Percentiles rank a stretch among this genome's conserved stretches.
Conservation (phyloP, 176 grass and related monocot species). For the Carex myosuroides region DNA sequence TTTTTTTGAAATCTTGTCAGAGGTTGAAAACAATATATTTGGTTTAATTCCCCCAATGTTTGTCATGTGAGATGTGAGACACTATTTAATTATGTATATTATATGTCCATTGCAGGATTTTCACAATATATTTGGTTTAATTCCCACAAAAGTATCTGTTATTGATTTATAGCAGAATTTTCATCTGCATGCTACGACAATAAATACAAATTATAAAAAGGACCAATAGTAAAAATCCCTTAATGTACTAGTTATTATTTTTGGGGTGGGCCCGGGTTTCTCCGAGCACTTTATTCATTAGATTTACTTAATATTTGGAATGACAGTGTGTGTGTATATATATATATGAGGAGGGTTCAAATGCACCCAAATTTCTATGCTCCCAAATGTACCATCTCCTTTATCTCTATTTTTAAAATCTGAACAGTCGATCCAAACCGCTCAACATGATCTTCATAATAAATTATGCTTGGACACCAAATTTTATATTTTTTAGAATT, state of each 20-base stretch:
- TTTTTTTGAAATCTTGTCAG: no score
- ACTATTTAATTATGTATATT: no score
- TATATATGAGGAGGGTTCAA: no score
- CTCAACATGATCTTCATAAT: no score
- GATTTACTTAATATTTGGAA: not conserved
- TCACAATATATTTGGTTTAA: no score
- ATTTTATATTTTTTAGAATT: no score
- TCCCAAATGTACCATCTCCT: no score
- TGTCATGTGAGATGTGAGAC: not conserved
- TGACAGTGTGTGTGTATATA: not conserved
- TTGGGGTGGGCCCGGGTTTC: not conserved
- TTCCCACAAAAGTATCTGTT: not conserved
- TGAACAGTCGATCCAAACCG: no score
- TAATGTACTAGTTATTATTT: not conserved
- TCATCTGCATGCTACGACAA: not conserved
- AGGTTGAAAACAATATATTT: not conserved
- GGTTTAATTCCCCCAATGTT: conserved; percentile 19
- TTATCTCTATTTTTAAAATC: no score
- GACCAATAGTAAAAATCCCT: not conserved
- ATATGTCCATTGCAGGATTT: not conserved
- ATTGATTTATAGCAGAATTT: not conserved
- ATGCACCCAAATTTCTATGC: no score
- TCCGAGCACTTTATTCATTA: not conserved
- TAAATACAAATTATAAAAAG: not conserved
- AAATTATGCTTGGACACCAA: no score